phyloP scores from a whole-genome alignment of 495 filamentous ascomycete genomes.

The Podospora bellae-mahoneyi region DNA sequence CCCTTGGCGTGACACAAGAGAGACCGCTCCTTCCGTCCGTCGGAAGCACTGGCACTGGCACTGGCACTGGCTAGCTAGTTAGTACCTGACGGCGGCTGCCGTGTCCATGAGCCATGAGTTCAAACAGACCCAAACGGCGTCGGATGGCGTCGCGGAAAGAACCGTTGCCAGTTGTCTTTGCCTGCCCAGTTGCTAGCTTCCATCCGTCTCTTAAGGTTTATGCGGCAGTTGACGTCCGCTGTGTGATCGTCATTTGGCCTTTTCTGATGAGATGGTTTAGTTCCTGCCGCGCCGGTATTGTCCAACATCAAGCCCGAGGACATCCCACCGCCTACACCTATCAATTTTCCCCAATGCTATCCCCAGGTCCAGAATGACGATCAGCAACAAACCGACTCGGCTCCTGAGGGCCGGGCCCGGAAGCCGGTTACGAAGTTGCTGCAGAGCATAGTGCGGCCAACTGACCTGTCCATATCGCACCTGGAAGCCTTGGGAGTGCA shows the following conservation, averaged over 20 bases:
- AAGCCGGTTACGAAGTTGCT: conserved; percentile 42
- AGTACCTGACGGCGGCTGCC: not conserved
- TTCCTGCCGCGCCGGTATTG: conserved; percentile 25
- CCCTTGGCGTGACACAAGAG: conserved; percentile 2
- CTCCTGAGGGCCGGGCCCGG: conserved; percentile 16
- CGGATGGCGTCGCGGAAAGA: not conserved
- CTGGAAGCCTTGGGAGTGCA: conserved; percentile 51
- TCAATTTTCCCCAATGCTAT: conserved; percentile 47
- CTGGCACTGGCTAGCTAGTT: not conserved
- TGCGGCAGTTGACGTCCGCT: conserved; percentile 12
- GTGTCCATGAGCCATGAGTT: not conserved
- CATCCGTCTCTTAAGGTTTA: conserved; percentile 3
- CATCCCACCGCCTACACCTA: conserved; percentile 51
- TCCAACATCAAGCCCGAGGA: conserved; percentile 40
- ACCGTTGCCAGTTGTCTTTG: not conserved
- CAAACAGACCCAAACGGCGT: not conserved
- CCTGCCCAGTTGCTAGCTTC: not conserved
- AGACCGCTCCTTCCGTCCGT: not conserved
- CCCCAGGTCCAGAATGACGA: conserved; percentile 30
- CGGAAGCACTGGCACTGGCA: not conserved
- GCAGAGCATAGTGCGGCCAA: conserved; percentile 47
- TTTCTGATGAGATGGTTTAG: conserved; percentile 33
- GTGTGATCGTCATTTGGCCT: conserved; percentile 10
- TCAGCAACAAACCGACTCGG: conserved; percentile 2
- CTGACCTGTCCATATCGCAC: conserved; percentile 43